Percentiles rank a stretch among this genome's conserved stretches.
Conservation (phyloP, 1,284 basidiomycete species). For the Neolentinus lepideus region DNA sequence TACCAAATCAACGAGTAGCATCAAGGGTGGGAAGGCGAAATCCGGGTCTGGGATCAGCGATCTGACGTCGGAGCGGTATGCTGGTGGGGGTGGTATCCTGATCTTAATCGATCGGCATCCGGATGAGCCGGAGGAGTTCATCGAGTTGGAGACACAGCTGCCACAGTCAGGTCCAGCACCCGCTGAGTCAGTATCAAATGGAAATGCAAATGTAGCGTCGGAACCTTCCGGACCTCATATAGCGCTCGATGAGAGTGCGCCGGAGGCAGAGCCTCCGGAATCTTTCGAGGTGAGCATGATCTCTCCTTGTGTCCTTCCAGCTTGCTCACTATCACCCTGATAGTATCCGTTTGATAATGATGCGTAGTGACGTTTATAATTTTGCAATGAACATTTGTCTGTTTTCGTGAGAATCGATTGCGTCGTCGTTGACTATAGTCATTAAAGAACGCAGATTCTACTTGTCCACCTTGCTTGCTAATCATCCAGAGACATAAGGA, state of each 20-base stretch:
- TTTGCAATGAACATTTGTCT: neutral
- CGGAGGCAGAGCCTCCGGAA: constrained; percentile 74
- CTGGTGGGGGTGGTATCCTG: constrained; percentile 80
- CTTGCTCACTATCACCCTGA: constrained; percentile 1
- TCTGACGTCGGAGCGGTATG: constrained; percentile 49
- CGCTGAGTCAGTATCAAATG: constrained; percentile 16
- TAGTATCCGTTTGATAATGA: constrained; percentile 65
- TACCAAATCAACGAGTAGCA: constrained; percentile 28
- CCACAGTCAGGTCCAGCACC: constrained; percentile 24
- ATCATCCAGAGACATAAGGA: too few relatives aligned
- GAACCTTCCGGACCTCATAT: constrained; percentile 36
- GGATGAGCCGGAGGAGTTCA: constrained; percentile 62
- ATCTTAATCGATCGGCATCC: constrained; percentile 68
- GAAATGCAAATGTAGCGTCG: constrained; percentile 4
- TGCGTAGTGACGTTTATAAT: constrained; percentile 26
- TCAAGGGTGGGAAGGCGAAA: constrained; percentile 29
- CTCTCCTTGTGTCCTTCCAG: constrained; percentile 10
- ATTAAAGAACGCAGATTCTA: neutral
- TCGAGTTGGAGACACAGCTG: constrained; percentile 54
- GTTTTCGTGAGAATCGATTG: neutral
- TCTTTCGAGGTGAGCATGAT: constrained; percentile 64
- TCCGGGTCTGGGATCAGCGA: constrained; percentile 17
- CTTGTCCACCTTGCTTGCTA: too few relatives aligned
- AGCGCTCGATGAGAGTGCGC: constrained; percentile 59
- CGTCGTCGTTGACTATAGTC: neutral